phyloP scores from a whole-genome alignment of 2,329 filamentous ascomycete genomes.

The Neonectria faginata region DNA sequence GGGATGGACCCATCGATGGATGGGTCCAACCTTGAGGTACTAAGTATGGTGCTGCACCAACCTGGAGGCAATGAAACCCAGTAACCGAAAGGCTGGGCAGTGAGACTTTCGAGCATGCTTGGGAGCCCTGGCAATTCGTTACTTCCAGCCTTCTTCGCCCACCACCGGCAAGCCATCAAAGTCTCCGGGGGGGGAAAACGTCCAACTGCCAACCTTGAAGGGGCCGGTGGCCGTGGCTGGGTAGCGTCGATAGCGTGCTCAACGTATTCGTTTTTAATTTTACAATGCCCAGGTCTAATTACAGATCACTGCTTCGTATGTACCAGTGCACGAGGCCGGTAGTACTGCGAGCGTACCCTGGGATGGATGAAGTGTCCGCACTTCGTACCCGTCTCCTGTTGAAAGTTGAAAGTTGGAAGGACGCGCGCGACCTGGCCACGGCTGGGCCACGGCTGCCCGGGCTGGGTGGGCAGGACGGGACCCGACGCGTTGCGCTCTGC shows the following conservation, averaged over 20 bases:
- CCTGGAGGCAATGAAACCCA: background rate
- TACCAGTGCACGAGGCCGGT: background rate
- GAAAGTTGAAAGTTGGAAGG: constrained; percentile 3
- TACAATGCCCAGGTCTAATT: background rate
- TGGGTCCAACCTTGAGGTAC: background rate
- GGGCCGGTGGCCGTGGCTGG: background rate
- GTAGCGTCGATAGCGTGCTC: constrained; percentile 12
- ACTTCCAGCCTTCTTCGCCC: background rate
- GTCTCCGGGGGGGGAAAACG: background rate
- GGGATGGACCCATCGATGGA: background rate
- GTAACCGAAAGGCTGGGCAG: background rate
- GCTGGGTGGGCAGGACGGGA: background rate
- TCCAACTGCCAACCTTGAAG: constrained; percentile 6
- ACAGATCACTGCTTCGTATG: constrained; percentile 1
- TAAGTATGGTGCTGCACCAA: background rate
- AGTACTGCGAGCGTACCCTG: background rate
- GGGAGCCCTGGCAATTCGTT: background rate
- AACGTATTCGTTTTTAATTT: constrained; percentile 6
- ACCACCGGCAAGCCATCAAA: background rate
- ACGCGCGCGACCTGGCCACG: background rate
- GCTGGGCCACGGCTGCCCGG: background rate
- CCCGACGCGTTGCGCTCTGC: constrained; percentile 3
- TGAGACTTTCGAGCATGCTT: background rate
- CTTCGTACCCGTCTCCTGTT: background rate
- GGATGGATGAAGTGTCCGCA: background rate